A percentile compares a stretch with the other conserved stretches of the same genome.
Conservation (phyloP, 2,329 filamentous ascomycete genomes). For the Fusarium oxysporum region DNA sequence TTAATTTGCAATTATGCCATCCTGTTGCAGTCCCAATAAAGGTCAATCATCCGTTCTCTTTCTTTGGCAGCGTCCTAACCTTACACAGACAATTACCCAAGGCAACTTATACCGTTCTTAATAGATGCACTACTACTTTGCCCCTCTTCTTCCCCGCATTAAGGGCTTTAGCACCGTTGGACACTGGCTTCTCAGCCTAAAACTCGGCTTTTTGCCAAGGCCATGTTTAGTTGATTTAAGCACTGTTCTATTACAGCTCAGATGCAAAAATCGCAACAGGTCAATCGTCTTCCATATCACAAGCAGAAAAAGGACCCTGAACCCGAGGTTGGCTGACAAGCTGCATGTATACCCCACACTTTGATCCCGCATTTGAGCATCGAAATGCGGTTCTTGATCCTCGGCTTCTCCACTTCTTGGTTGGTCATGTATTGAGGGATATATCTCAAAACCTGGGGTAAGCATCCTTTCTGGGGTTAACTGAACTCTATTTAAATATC, state of each 20-base stretch:
- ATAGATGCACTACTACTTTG: no score
- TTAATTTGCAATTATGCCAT: no score
- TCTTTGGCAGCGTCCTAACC: no score
- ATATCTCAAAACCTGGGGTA: background rate
- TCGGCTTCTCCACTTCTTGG: background rate
- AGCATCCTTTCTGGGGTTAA: background rate
- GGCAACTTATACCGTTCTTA: no score
- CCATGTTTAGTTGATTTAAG: fast-evolving
- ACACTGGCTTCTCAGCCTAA: background rate
- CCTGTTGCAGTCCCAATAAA: no score
- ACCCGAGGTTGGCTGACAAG: background rate
- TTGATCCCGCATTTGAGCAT: background rate
- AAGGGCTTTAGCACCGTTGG: background rate
- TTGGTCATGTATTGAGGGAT: background rate
- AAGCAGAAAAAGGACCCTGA: background rate
- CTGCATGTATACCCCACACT: background rate
- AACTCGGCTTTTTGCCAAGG: no score
- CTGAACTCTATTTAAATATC: background rate
- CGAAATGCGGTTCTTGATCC: background rate
- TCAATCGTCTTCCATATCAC: background rate
- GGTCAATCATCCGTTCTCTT: no score
- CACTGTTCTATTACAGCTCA: no score
- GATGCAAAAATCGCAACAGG: background rate
- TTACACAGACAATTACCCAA: no score
- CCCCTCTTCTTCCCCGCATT: background rate